Evolutionary conservation across 2,329 filamentous ascomycete genomes (phyloP), one percentile per base, ranked within the genome.

Genomic region (Calonectria pteridis): DNA sequence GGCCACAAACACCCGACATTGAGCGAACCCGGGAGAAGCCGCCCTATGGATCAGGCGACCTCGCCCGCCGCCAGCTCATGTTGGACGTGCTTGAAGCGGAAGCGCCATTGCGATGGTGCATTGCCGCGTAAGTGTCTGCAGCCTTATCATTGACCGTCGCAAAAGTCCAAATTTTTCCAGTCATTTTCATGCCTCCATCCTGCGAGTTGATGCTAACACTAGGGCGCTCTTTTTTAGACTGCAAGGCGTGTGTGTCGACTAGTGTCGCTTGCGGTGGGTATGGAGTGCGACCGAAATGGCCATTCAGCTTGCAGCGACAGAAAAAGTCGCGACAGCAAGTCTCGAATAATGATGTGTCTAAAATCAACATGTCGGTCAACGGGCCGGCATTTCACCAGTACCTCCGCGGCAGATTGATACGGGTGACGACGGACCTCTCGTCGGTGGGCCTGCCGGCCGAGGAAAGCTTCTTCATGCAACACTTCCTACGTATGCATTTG

Each of bases 11-110:
- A 35, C 20, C 33, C 33, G 55, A 29, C 6, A 40, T 28, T 3
- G 55, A 29, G 55, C 35, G 5, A 40, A 16, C 16, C 35, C 43
- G 43, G 55, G 33, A 59, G 14, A 10, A 16, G 23, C 14, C n/a
- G 14, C 37, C 35, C n/a, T 40, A 62, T 62, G 55, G 55, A 62
- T 37, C 55, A 40, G 55, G 55, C 55, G 55, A 23, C 18, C 6
- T 28, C 33, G 55, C 33, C 55, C n/a, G 33, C 55, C 55, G 55
- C 29, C 55, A 40, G 55, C 55, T 35, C 55, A 62, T 62, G 55
- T 62, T 62, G 55, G 55, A 62, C 55, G 55, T 62, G 55, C 55
- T 40, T 62, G 35, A 62, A 40, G 31, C 55, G 55, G 16, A 62
- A 62, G 26, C 55, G 55, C 16, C 28, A 40, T 40, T 62, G 55